Percentiles rank a stretch among this genome's conserved stretches.
phyloP scores from a whole-genome alignment of 2,329 filamentous ascomycete species.

The Ophiocordyceps camponoti-saundersi region DNA sequence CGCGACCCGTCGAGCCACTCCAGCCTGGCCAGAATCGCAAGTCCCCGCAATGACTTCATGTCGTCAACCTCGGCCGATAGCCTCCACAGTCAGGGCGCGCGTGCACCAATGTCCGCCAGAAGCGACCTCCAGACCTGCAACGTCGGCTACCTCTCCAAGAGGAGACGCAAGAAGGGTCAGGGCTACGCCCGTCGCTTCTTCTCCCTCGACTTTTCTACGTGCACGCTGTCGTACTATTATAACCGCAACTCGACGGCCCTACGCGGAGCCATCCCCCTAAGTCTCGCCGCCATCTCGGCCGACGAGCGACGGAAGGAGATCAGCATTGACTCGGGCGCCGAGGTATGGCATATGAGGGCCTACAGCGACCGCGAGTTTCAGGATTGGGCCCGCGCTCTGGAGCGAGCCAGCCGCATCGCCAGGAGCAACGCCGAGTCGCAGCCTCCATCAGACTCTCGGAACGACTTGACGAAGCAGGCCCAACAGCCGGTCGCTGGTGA shows the following conservation, averaged over 20 bases:
- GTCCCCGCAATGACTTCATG: conserved; percentile 24
- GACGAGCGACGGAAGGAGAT: conserved; percentile 83
- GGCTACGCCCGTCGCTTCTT: conserved; percentile 90
- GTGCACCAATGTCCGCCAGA: conserved; percentile 32
- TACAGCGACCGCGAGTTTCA: conserved; percentile 70
- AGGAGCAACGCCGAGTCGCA: conserved; percentile 23
- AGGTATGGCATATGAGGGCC: conserved; percentile 88
- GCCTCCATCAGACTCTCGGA: conserved; percentile 10
- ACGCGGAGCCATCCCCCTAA: conserved; percentile 80
- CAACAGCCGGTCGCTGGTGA: conserved; percentile 33
- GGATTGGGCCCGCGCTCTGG: conserved; percentile 73
- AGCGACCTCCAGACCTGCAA: conserved; percentile 48
- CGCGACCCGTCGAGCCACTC: conserved; percentile 25
- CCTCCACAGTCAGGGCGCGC: conserved; percentile 32
- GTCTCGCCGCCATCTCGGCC: conserved; percentile 76
- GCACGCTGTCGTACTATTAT: conserved; percentile 91
- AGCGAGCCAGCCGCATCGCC: conserved; percentile 57
- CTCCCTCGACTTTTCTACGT: conserved; percentile 85
- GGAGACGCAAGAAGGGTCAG: conserved; percentile 82
- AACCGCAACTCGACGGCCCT: conserved; percentile 85
- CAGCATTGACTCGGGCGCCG: conserved; percentile 88
- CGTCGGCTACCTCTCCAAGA: conserved; percentile 74
- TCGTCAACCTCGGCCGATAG: conserved; percentile 43
- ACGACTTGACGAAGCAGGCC: conserved; percentile 9
- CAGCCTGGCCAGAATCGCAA: conserved; percentile 31